phyloP scores from a whole-genome alignment of 331 rosid genomes.

The Telfairia occidentalis region DNA sequence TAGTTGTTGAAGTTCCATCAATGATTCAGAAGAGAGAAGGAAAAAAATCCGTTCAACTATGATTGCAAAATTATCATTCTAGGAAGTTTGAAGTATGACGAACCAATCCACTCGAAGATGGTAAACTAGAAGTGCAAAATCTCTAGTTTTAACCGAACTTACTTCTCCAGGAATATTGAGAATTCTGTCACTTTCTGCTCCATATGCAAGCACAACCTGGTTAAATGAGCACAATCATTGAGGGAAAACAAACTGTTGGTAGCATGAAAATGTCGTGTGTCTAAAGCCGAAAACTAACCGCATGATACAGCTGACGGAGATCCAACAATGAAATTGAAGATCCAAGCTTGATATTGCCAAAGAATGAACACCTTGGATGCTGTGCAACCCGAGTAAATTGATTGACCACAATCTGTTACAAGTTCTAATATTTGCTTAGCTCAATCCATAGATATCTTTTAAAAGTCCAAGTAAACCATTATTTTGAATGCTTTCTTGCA shows the following conservation, averaged over 20 bases:
- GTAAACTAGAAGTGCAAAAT: not conserved
- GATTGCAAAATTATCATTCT: not conserved
- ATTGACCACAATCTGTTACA: constrained; percentile 77
- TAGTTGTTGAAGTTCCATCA: not conserved
- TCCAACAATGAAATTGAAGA: constrained; percentile 55
- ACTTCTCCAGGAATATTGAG: constrained; percentile 86
- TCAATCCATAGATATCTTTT: constrained; percentile 20
- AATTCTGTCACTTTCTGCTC: constrained; percentile 88
- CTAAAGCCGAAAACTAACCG: constrained; percentile 34
- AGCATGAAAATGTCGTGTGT: not conserved
- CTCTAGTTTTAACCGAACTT: constrained; percentile 14
- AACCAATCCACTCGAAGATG: constrained; percentile 6
- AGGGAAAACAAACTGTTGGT: constrained; percentile 8
- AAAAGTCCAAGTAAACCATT: not conserved
- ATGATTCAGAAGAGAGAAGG: not conserved
- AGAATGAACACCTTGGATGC: constrained; percentile 51
- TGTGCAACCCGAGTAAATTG: constrained; percentile 64
- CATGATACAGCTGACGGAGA: constrained; percentile 60
- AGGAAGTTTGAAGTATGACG: not conserved
- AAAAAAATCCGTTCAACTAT: not conserved
- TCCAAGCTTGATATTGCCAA: constrained; percentile 66
- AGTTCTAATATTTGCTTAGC: constrained; percentile 44
- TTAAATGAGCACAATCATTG: constrained; percentile 11
- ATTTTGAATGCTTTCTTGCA: not conserved
- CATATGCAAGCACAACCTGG: constrained; percentile 89